Conservation (phyloP, 192 early-diverging fungal genomes). For the Cladochytrium replicatum region DNA sequence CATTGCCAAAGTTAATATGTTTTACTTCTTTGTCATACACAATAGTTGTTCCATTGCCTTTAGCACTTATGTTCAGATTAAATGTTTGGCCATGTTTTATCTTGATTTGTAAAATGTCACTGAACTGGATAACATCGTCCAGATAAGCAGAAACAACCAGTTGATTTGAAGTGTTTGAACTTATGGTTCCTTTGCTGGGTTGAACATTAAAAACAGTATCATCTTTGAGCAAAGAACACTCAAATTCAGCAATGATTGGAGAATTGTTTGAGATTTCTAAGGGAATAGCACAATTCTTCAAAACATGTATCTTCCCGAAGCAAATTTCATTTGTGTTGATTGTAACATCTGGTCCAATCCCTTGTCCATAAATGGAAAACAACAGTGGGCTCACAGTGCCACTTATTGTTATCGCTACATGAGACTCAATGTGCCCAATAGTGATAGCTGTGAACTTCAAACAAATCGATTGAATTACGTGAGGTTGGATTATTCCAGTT, state of each 20-base stretch:
- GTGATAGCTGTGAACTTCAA: conserved; percentile 35
- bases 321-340: conserved; percentile 38
- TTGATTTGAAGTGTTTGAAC: conserved; percentile 12
- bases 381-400: conserved; percentile 31
- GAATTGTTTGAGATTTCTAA: conserved; percentile 40
- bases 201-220: conserved; percentile 32
- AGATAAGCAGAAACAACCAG: conserved; percentile 39
- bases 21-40: conserved; percentile 35
- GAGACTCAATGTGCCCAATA: conserved; percentile 38
- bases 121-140: conserved; percentile 49
- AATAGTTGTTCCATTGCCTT: conserved; percentile 45
- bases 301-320: conserved; percentile 48
- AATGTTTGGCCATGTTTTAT: conserved; percentile 26
- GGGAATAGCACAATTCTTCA: conserved; percentile 12
- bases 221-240: conserved; percentile 32
- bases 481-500: conserved; percentile 37
- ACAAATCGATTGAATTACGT: conserved; percentile 20
- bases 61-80: conserved; percentile 42
- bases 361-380: conserved; percentile 35
- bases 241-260: conserved; percentile 37
- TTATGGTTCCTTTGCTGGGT: conserved; percentile 25
- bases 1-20: conserved; percentile 38
- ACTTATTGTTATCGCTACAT: conserved; percentile 33
- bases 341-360: conserved; percentile 42
- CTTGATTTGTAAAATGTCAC: conserved; percentile 40